Conservation (phyloP, 2,329 filamentous ascomycete genomes). For the Cladosporium phlei region DNA sequence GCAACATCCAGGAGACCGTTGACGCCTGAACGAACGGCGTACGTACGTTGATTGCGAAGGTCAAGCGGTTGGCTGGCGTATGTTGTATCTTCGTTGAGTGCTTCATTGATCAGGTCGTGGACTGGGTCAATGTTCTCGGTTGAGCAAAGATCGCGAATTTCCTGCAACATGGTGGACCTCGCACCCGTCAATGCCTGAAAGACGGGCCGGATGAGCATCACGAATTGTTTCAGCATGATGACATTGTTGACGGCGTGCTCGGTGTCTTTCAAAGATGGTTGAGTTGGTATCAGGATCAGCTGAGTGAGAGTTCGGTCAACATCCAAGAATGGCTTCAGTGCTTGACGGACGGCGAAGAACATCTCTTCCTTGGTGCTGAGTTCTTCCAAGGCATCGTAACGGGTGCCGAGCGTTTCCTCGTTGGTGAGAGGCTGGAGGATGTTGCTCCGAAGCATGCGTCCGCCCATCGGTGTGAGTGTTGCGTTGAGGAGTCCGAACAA, state of each 20-base stretch:
- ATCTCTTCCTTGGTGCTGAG: constrained; percentile 76
- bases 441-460: constrained; percentile 74
- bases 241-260: constrained; percentile 84
- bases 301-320: constrained; percentile 76
- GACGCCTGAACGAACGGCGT: constrained; percentile 81
- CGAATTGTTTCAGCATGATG: constrained; percentile 78
- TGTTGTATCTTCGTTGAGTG: constrained; percentile 75
- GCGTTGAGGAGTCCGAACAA: constrained; percentile 82
- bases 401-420: constrained; percentile 59
- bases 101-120: constrained; percentile 59
- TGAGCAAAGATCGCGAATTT: constrained; percentile 64
- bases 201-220: constrained; percentile 62
- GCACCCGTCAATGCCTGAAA: constrained; percentile 64
- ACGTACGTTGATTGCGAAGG: constrained; percentile 81
- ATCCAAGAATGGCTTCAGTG: constrained; percentile 70
- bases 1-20: constrained; percentile 85
- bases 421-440: constrained; percentile 84
- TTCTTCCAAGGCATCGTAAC: constrained; percentile 81
- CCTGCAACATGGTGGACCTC: constrained; percentile 58
- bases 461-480: constrained; percentile 83
- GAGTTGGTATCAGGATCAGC: constrained; percentile 71
- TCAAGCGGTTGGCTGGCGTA: constrained; percentile 78
- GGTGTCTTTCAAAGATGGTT: constrained; percentile 60
- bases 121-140: constrained; percentile 58
- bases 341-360: constrained; percentile 73